Conservation (phyloP, 2,329 filamentous ascomycete genomes). For the Xylaria sp. region DNA sequence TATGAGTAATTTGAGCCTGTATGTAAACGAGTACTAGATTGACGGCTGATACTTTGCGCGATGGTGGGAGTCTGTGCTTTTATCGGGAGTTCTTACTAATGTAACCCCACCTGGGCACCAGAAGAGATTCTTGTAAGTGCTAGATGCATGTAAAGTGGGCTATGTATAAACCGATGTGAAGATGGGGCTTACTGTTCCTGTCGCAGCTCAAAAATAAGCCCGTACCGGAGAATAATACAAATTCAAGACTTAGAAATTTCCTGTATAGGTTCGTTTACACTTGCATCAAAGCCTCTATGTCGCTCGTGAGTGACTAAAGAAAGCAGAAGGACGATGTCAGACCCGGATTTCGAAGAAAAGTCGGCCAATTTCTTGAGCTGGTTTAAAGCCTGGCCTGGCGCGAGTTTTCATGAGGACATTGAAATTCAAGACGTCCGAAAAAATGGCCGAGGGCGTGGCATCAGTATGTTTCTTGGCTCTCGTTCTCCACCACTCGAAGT, state of each 20-base stretch:
- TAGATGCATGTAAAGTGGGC: too few relatives aligned
- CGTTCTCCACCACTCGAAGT: background rate
- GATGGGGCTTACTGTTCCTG: conserved; percentile 26
- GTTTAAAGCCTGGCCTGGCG: conserved; percentile 64
- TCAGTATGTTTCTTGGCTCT: conserved; percentile 54
- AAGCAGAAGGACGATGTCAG: conserved; percentile 45
- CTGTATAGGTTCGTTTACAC: background rate
- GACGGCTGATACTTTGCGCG: too few relatives aligned
- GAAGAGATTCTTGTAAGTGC: too few relatives aligned
- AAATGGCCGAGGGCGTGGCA: conserved; percentile 65
- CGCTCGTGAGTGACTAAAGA: background rate
- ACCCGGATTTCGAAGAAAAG: conserved; percentile 54
- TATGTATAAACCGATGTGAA: too few relatives aligned
- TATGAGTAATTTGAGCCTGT: too few relatives aligned
- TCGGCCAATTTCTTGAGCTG: conserved; percentile 63
- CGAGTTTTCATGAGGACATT: conserved; percentile 64
- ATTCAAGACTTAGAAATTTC: background rate
- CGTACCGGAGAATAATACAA: background rate
- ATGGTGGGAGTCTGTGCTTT: too few relatives aligned
- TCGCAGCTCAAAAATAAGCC: background rate
- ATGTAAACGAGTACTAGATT: too few relatives aligned
- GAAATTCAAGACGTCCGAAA: conserved; percentile 63
- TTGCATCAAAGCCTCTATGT: background rate
- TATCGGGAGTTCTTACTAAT: too few relatives aligned
- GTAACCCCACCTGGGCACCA: too few relatives aligned